phyloP scores from a whole-genome alignment of 1,284 basidiomycete species.

The Rhodotorula glutinis region DNA sequence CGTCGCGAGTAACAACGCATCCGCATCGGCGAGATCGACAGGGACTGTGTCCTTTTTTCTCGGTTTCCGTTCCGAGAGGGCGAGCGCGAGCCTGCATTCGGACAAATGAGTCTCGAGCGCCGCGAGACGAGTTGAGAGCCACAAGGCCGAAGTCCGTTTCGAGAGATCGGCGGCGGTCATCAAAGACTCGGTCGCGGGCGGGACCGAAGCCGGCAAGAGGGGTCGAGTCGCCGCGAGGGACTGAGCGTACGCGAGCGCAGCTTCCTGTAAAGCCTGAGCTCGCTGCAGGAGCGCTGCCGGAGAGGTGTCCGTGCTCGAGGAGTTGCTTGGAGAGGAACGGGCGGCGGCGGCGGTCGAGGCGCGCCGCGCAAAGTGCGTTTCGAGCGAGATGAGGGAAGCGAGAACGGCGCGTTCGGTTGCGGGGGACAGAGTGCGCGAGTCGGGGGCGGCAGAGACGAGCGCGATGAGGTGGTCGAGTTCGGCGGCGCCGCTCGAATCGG shows the following conservation, averaged over 20 bases:
- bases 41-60: not conserved
- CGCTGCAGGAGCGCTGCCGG: slow-evolving; percentile 4
- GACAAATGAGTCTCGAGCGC: slow-evolving; percentile 33
- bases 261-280: slow-evolving; percentile 15
- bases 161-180: not conserved
- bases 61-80: not conserved
- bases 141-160: slow-evolving; percentile 1
- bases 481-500: slow-evolving; percentile 1
- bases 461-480: slow-evolving; percentile 24
- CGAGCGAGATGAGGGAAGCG: slow-evolving; percentile 32
- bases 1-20: slow-evolving; percentile 37
- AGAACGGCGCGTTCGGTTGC: slow-evolving; percentile 30
- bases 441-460: slow-evolving; percentile 12
- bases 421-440: slow-evolving; percentile 5
- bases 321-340: not conserved
- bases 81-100: slow-evolving; percentile 33
- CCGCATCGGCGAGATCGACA: not conserved
- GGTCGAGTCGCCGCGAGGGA: slow-evolving; percentile 5
- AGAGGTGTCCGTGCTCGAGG: not conserved
- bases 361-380: slow-evolving; percentile 33
- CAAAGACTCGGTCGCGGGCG: not conserved
- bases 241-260: slow-evolving; percentile 19
- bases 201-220: slow-evolving; percentile 1
- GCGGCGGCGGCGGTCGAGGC: slow-evolving; percentile 3
- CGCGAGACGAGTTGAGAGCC: slow-evolving; percentile 25